Evolutionary conservation across 1,139 yeast genomes (phyloP).

Genomic region (Sugiyamaella xylanicola): DNA sequence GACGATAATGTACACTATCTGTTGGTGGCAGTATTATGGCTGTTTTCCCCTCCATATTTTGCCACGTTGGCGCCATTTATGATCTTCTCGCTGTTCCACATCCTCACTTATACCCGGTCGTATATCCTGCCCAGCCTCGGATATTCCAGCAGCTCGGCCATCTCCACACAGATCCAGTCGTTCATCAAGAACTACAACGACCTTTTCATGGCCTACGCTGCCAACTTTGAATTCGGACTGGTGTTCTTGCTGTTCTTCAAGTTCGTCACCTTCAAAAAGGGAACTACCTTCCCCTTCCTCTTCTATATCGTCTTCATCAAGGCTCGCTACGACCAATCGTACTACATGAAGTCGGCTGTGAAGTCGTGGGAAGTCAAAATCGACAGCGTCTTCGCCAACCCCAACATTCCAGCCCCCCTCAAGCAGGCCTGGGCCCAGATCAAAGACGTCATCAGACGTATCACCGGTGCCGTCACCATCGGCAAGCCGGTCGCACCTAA

Average conservation of each 20-base stretch:
- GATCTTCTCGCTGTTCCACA: conserved; percentile 73
- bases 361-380: conserved; percentile 70
- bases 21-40: conserved; percentile 58
- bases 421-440: conserved; percentile 63
- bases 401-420: conserved; percentile 58
- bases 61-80: conserved; percentile 66
- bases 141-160: conserved; percentile 47
- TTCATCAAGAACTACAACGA: conserved; percentile 69
- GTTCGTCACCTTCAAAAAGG: conserved; percentile 61
- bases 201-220: conserved; percentile 69
- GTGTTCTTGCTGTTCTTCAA: conserved; percentile 43
- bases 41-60: conserved; percentile 54
- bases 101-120: conserved; percentile 63
- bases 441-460: conserved; percentile 43
- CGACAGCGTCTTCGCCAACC: conserved; percentile 63
- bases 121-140: conserved; percentile 69
- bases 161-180: conserved; percentile 49
- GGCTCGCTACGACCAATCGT: conserved; percentile 74
- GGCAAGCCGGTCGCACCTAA: conserved; percentile 10
- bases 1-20: conserved; percentile 75
- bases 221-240: conserved; percentile 66
- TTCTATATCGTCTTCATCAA: conserved; percentile 70
- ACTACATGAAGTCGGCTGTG: conserved; percentile 70
- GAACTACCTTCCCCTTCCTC: conserved; percentile 62
- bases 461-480: conserved; percentile 10